Conservation (phyloP, 225 moss, liverwort and hornwort genomes). For the Physcomitrium patens region DNA sequence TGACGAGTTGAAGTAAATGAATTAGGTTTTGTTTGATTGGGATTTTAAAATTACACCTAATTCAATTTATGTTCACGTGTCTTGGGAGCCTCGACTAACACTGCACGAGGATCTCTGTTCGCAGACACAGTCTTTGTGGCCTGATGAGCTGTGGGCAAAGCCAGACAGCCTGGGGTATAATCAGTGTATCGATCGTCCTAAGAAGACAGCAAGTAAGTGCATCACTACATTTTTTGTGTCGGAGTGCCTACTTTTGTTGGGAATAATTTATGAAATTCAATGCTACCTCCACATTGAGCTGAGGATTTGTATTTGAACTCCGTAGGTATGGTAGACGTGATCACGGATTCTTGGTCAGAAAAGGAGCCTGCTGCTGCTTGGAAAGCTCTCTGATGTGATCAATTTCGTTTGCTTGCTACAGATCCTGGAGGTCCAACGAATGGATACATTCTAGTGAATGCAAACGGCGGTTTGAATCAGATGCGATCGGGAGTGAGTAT, state of each 20-base stretch:
- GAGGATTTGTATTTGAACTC: background rate
- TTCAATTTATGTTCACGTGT: background rate
- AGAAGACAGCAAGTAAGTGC: slow-evolving; percentile 58
- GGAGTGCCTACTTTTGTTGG: background rate
- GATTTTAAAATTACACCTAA: too few relatives aligned
- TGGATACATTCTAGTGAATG: slow-evolving; percentile 91
- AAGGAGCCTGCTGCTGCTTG: background rate
- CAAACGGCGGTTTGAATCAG: slow-evolving; percentile 96
- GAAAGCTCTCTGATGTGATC: background rate
- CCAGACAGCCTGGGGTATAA: slow-evolving; percentile 62
- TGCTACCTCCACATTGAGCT: background rate
- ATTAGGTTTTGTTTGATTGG: background rate
- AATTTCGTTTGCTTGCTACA: slow-evolving; percentile 6
- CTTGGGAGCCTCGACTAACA: slow-evolving; percentile 6
- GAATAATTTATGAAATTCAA: background rate
- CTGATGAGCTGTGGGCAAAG: slow-evolving; percentile 67
- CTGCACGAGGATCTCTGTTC: background rate
- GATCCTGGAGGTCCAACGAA: slow-evolving; percentile 61
- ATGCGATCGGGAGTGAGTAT: slow-evolving; percentile 89
- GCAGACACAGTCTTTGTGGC: slow-evolving; percentile 35
- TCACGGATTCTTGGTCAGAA: background rate
- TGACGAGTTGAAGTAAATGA: background rate
- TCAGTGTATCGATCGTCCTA: slow-evolving; percentile 67
- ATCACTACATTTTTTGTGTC: background rate
- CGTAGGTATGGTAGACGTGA: background rate